Conservation (phyloP, 164 flowering plant species). For the Annona cherimola region DNA sequence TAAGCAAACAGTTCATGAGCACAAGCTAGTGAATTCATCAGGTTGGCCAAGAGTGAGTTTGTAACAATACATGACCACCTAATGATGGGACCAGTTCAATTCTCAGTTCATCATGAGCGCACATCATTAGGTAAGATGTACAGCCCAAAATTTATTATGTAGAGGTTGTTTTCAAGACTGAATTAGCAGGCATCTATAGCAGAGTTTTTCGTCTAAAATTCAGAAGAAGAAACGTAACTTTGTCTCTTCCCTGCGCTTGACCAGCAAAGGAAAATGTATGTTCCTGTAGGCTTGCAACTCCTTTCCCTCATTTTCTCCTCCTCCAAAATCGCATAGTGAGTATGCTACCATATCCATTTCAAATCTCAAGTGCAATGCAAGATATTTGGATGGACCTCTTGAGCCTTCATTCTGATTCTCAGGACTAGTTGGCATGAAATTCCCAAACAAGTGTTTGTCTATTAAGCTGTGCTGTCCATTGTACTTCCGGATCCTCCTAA, state of each 20-base stretch:
- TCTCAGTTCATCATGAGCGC: not conserved
- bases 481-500: constrained; percentile 60
- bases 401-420: constrained; percentile 18
- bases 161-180: not conserved
- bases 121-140: not conserved
- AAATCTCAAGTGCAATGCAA: constrained; percentile 91
- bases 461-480: constrained; percentile 32
- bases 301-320: constrained; percentile 69
- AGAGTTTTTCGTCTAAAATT: not conserved
- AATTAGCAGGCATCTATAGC: not conserved
- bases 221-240: constrained; percentile 32
- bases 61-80: not conserved
- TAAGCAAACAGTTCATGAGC: not conserved
- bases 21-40: not conserved
- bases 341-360: constrained; percentile 98
- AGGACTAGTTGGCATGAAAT: constrained; percentile 36
- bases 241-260: constrained; percentile 57
- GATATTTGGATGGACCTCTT: constrained; percentile 46
- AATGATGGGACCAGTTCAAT: not conserved
- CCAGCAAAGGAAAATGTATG: constrained; percentile 70
- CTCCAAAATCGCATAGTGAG: constrained; percentile 91
- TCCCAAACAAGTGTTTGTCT: constrained; percentile 71
- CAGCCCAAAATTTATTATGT: not conserved
- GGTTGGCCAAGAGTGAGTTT: not conserved
- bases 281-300: constrained; percentile 84